phyloP scores from a whole-genome alignment of 2,329 filamentous ascomycete genomes.

The Elsinoe perseae region DNA sequence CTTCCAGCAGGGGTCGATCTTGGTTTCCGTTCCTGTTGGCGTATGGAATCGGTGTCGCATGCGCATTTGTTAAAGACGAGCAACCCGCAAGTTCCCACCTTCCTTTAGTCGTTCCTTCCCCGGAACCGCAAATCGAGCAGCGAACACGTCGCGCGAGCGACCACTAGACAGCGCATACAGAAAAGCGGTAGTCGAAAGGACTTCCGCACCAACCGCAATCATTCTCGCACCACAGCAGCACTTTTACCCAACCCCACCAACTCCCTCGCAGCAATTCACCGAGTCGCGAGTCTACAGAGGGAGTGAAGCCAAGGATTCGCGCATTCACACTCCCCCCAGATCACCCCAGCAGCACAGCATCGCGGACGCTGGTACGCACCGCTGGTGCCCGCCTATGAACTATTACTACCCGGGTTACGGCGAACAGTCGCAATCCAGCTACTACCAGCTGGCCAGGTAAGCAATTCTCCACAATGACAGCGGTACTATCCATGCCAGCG shows the following conservation, averaged over 20 bases:
- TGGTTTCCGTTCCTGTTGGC: background rate
- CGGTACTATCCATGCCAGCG: constrained; percentile 12
- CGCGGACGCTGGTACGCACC: constrained; percentile 15
- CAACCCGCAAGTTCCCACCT: background rate
- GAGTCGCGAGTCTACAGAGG: constrained; percentile 14
- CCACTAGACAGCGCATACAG: background rate
- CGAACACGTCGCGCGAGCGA: constrained; percentile 3
- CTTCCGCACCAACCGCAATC: constrained; percentile 16
- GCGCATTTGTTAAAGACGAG: constrained; percentile 1
- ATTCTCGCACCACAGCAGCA: constrained; percentile 16
- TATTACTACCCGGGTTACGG: constrained; percentile 16
- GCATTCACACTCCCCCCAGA: constrained; percentile 13
- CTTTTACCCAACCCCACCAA: constrained; percentile 16
- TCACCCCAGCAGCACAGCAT: constrained; percentile 14
- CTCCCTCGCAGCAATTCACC: constrained; percentile 15
- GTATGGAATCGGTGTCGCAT: constrained; percentile 3
- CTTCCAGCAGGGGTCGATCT: too few relatives aligned
- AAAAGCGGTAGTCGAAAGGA: constrained; percentile 11
- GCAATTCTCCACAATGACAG: constrained; percentile 1
- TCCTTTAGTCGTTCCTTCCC: constrained; percentile 3
- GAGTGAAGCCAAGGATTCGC: constrained; percentile 14
- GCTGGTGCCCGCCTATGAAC: constrained; percentile 16
- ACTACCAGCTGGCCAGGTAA: constrained; percentile 20
- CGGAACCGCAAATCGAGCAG: background rate
- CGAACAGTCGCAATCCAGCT: constrained; percentile 19